phyloP scores from a whole-genome alignment of 2,329 filamentous ascomycete genomes.

The Massarina eburnea region DNA sequence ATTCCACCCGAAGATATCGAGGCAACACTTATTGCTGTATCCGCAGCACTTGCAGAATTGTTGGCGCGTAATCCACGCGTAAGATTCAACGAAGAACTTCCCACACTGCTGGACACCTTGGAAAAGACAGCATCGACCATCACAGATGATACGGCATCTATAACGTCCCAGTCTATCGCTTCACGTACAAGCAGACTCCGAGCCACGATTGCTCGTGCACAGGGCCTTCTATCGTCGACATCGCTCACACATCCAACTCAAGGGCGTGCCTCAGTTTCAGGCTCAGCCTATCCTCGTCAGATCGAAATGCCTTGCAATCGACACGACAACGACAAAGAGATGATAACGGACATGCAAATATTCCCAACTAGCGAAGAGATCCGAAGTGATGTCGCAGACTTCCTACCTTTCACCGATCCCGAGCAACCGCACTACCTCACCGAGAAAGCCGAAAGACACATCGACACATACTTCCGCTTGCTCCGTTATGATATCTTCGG shows the following conservation, averaged over 20 bases:
- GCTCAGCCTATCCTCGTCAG: constrained; percentile 26
- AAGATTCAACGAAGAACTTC: constrained; percentile 23
- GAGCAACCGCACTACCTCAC: constrained; percentile 30
- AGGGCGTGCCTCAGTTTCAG: background rate
- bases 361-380: constrained; percentile 38
- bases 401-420: constrained; percentile 32
- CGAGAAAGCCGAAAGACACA: constrained; percentile 25
- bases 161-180: background rate
- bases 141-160: background rate
- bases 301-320: constrained; percentile 22
- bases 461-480: constrained; percentile 39
- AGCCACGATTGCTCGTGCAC: constrained; percentile 18
- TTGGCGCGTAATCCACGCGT: constrained; percentile 19
- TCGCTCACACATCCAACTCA: background rate
- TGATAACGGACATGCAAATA: constrained; percentile 33
- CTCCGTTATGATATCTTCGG: constrained; percentile 38
- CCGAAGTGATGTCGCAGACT: constrained; percentile 43
- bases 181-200: constrained; percentile 13
- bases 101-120: constrained; percentile 9
- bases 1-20: background rate
- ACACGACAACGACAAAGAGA: constrained; percentile 37
- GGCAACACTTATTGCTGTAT: constrained; percentile 12
- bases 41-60: constrained; percentile 19
- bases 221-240: constrained; percentile 14
- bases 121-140: constrained; percentile 9